Conservation (phyloP, 257 asterid genomes). For the Solanum tarapatanum region DNA sequence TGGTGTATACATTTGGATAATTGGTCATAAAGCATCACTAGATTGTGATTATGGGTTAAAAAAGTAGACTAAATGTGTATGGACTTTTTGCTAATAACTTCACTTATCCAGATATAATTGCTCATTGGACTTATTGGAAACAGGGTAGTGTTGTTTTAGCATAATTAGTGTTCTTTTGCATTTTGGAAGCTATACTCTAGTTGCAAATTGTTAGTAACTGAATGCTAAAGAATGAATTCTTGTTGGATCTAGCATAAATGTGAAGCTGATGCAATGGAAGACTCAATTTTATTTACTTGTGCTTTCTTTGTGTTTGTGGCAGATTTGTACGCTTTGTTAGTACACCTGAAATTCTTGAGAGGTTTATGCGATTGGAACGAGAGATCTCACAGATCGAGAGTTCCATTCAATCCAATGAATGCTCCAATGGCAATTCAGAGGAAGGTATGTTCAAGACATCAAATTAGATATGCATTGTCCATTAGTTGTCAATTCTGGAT, state of each 20-base stretch:
- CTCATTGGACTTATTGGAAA: neutral
- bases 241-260: neutral
- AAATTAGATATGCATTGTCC: neutral
- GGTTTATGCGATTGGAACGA: constrained; percentile 48
- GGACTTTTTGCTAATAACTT: neutral
- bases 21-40: neutral
- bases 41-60: neutral
- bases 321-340: constrained; percentile 83
- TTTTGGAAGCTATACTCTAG: neutral
- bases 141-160: neutral
- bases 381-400: constrained; percentile 74
- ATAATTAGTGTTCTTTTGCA: neutral
- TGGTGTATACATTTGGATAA: neutral
- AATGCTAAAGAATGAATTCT: neutral
- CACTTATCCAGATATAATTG: neutral
- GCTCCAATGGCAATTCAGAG: constrained; percentile 15
- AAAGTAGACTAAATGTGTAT: neutral
- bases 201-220: neutral
- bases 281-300: neutral
- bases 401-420: constrained; percentile 45
- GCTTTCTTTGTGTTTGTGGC: neutral
- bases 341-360: constrained; percentile 83
- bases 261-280: neutral
- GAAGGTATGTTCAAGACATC: constrained; percentile 1
- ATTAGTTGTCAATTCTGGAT: neutral